Base-by-base conservation (phyloP, 768 basidiomycete genomes). In the Termitomyces heimii region DNA sequence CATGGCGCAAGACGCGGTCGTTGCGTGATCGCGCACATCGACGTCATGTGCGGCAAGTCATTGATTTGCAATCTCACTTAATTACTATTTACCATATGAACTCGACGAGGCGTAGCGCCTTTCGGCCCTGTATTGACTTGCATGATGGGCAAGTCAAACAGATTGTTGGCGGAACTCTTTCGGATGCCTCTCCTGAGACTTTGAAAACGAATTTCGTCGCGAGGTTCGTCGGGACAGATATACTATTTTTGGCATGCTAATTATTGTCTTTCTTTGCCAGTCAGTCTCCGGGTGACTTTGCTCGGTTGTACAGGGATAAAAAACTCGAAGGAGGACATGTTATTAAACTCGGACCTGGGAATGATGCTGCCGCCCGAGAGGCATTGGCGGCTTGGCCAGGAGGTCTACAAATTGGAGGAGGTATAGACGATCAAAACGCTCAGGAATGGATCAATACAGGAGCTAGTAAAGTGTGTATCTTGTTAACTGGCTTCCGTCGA, bases 71-170 rank as follows among this genome's bases (percentile, higher is more conserved):
- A 50, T 37, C 26, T 28, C 18, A 51, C 18, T 51, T 28, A 26
- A 35, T 34, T 35, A 7, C 14, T 35, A 18, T 22, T 3, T 20
- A 20, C 18, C 39, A 22, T 59, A 70, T 72, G 79, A 65, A 73
- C 69, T 37, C 73, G 66, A 52, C 70, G 66, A 48, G 77, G 70
- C 64, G 73, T 59, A 83, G 79, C 64, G 69, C 80, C 48, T 96
- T 97, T 75, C 80, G 88, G 55, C 97, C 97, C 20, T 99, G 97
- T 69, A 98, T 99, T 65, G 97, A 99, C 72, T 82, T 99, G 16
- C 97, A 99, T 73, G 82, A 87, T 58, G 97, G 97, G 5, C 80
- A 93, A 65, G 97, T 99, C 57, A 98, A 98, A 73, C 97, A 99
- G 73, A 98, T 99, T 54, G 92, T 99, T 14, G 97, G 97, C 43